phyloP scores from a whole-genome alignment of 805 yeast genomes.

The Hanseniaspora thailandica region DNA sequence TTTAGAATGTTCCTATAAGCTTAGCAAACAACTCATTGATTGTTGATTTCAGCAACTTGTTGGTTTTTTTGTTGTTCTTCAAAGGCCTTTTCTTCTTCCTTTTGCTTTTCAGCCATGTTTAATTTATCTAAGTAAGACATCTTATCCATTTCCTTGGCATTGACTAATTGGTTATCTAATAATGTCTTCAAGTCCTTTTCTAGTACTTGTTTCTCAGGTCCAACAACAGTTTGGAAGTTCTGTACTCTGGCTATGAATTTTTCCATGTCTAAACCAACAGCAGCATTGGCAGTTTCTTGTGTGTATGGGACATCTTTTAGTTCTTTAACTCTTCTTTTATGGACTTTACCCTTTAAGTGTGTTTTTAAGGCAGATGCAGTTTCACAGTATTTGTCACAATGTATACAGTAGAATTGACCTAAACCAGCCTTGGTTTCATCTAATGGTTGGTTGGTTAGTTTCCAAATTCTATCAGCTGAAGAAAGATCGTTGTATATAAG shows the following conservation, averaged over 20 bases:
- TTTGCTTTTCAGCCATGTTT: slow-evolving; percentile 9
- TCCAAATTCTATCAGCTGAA: slow-evolving; percentile 47
- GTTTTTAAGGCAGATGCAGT: slow-evolving; percentile 57
- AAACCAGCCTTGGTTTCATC: slow-evolving; percentile 89
- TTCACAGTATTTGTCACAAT: slow-evolving; percentile 87
- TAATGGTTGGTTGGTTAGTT: slow-evolving; percentile 65
- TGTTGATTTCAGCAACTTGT: not conserved
- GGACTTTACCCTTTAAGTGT: slow-evolving; percentile 67
- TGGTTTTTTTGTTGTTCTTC: not conserved
- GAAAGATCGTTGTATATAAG: slow-evolving; percentile 66
- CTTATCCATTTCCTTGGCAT: slow-evolving; percentile 27
- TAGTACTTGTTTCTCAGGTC: slow-evolving; percentile 36
- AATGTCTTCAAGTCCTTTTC: slow-evolving; percentile 31
- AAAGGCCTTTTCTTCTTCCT: slow-evolving; percentile 15
- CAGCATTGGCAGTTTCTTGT: slow-evolving; percentile 81
- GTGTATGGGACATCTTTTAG: slow-evolving; percentile 74
- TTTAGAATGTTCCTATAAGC: too few relatives aligned
- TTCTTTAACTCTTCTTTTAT: slow-evolving; percentile 73
- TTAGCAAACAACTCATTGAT: not conserved
- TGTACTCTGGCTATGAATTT: slow-evolving; percentile 57
- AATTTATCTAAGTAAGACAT: slow-evolving; percentile 23
- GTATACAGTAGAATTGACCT: slow-evolving; percentile 89
- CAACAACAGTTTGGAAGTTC: slow-evolving; percentile 41
- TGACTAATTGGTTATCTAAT: slow-evolving; percentile 21
- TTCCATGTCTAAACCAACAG: slow-evolving; percentile 64